phyloP scores from a whole-genome alignment of 768 basidiomycete species.

The Wakefieldia striispora region DNA sequence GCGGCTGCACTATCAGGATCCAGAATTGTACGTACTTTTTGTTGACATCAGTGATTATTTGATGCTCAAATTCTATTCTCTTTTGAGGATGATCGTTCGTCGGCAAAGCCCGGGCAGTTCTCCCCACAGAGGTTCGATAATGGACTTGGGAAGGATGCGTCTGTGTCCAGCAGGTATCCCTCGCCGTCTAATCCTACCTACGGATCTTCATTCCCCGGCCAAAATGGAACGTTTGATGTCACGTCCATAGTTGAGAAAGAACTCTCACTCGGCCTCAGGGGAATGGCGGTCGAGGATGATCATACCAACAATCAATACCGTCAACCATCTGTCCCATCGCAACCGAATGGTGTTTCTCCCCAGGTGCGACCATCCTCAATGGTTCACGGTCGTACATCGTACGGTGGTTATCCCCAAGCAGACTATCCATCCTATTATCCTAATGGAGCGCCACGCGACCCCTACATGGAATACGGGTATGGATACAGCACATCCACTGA shows the following conservation, averaged over 20 bases:
- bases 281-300: slow-evolving; percentile 61
- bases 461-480: slow-evolving; percentile 56
- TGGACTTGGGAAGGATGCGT: slow-evolving; percentile 40
- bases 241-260: slow-evolving; percentile 49
- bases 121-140: slow-evolving; percentile 56
- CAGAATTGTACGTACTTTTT: slow-evolving; percentile 36
- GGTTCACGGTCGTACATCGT: slow-evolving; percentile 46
- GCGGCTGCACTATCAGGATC: slow-evolving; percentile 37
- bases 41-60: slow-evolving; percentile 8
- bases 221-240: slow-evolving; percentile 38
- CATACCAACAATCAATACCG: slow-evolving; percentile 39
- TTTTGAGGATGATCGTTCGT: slow-evolving; percentile 46
- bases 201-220: slow-evolving; percentile 29
- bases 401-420: slow-evolving; percentile 48
- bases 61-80: slow-evolving; percentile 15
- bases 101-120: slow-evolving; percentile 47
- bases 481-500: slow-evolving; percentile 52
- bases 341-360: slow-evolving; percentile 31
- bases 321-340: slow-evolving; percentile 31
- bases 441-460: slow-evolving; percentile 47
- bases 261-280: slow-evolving; percentile 55
- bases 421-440: slow-evolving; percentile 64
- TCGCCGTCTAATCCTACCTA: slow-evolving; percentile 45
- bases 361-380: slow-evolving; percentile 43
- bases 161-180: slow-evolving; percentile 40